Evolutionary conservation across 1,284 basidiomycete genomes (phyloP), one percentile per base, ranked within the genome.

Genomic region (Puccinia coronata): DNA sequence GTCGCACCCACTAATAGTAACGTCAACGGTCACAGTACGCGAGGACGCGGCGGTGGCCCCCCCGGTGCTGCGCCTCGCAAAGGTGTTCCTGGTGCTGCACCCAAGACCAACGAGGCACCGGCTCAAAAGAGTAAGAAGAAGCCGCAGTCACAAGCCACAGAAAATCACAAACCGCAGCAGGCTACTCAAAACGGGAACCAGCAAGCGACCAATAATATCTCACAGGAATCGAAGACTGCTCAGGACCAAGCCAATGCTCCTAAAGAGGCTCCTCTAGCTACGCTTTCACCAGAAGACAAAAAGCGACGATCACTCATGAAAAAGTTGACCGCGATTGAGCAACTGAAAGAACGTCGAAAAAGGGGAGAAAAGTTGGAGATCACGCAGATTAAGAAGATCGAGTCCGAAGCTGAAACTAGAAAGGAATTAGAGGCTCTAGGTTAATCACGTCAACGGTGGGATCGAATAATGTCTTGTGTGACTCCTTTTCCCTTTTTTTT

Each of bases 361-460:
- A 83, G 83, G 5, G 87, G 87, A 20, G 87, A 87, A 82, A 85
- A 86, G 82, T 83, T 87, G 72, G 87, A 87, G 82, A 83, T 86
- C 77, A 87, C 94, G 25, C 87, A 89, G 78, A 90, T 93, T 75
- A 96, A 97, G 89, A 98, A 97, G 90, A 90, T 94, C 82, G 83
- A 84, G 1, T 82, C 82, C 5, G 86, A 86, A 84, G 80, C 82
- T 6, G 84, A 85, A 76, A 84, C 86, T 28, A 72, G 84, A n/a
- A 80, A 82, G 51, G 85, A 86, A 82, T 82, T 86, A 16, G 69
- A 82, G 55, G 77, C 83, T 51, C 81, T 86, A 41, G 83, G 85
- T 74, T 74, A 36, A 74, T 53, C 18, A 53, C 4, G 14, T n/a
- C 12, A 14, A 14, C 23, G 5, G n/a, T 53, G 23, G 53, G 31